Evolutionary conservation across 2,329 filamentous ascomycete species (phyloP).

Genomic region (Diaporthe australafricana): DNA sequence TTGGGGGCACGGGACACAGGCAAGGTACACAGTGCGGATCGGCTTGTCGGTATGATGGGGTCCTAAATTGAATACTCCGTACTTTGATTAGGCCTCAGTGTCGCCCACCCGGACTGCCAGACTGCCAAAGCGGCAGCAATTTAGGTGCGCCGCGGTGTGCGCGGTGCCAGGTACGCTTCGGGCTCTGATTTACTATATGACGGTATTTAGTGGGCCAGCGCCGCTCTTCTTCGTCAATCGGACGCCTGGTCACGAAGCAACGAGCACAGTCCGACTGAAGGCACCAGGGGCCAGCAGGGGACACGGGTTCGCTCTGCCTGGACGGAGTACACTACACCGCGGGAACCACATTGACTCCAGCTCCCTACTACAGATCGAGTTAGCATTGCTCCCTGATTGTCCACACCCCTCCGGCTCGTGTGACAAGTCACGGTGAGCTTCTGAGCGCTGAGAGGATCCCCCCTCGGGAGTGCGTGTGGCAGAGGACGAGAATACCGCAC

Average conservation of each 20-base stretch:
- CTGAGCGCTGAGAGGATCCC: not conserved
- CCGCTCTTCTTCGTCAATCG: not conserved
- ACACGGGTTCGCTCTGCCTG: not conserved
- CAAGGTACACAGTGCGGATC: conserved; percentile 26
- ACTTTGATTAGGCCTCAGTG: conserved; percentile 25
- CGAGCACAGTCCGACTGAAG: too few species aligned
- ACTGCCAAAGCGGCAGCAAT: not conserved
- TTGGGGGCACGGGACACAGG: not conserved
- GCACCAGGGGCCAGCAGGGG: too few species aligned
- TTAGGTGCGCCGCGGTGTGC: not conserved
- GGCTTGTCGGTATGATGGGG: not conserved
- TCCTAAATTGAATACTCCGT: conserved; percentile 22
- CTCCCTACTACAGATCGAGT: conserved; percentile 3
- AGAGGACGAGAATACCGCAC: conserved; percentile 16
- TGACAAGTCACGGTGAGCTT: conserved; percentile 18
- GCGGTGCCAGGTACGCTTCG: not conserved
- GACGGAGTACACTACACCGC: conserved; percentile 5
- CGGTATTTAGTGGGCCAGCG: not conserved
- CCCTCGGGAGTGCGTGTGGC: not conserved
- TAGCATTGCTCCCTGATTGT: not conserved
- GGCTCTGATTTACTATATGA: not conserved
- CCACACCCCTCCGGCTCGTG: conserved; percentile 19
- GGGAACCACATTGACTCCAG: not conserved
- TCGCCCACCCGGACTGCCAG: not conserved
- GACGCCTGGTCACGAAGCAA: not conserved